Conservation (phyloP, 768 basidiomycete genomes). For the Boletales sp. region DNA sequence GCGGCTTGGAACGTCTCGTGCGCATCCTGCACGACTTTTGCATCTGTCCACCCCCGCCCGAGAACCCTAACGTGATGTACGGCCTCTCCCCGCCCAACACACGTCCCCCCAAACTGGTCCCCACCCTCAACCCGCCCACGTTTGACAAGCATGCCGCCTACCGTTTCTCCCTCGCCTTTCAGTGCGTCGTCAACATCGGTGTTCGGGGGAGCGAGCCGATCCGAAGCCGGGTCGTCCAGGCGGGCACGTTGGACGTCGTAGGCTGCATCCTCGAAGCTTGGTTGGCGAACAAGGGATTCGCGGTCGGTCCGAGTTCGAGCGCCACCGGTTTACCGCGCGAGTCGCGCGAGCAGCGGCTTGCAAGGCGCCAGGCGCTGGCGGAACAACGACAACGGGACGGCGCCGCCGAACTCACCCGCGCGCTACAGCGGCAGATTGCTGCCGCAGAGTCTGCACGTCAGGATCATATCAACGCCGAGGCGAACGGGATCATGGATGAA, state of each 20-base stretch:
- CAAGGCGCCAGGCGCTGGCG: slow-evolving; percentile 51
- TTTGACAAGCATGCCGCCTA: slow-evolving; percentile 86
- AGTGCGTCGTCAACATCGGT: slow-evolving; percentile 96
- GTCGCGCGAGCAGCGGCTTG: slow-evolving; percentile 68
- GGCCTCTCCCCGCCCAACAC: slow-evolving; percentile 68
- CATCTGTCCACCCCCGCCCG: slow-evolving; percentile 75
- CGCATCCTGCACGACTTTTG: slow-evolving; percentile 89
- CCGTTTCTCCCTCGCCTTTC: slow-evolving; percentile 90
- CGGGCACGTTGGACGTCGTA: slow-evolving; percentile 89
- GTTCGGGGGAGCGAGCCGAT: slow-evolving; percentile 93
- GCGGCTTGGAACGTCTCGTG: slow-evolving; percentile 93
- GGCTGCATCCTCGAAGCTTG: slow-evolving; percentile 93
- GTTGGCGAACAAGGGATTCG: slow-evolving; percentile 84
- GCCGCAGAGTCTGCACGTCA: slow-evolving; percentile 27
- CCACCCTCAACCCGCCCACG: slow-evolving; percentile 61
- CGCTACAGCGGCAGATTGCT: slow-evolving; percentile 50
- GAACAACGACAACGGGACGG: slow-evolving; percentile 56
- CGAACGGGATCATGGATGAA: slow-evolving; percentile 17
- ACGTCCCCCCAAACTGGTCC: slow-evolving; percentile 50
- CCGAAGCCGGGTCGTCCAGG: slow-evolving; percentile 88
- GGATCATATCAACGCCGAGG: slow-evolving; percentile 4
- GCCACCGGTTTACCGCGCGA: slow-evolving; percentile 74
- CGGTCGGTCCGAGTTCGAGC: slow-evolving; percentile 75
- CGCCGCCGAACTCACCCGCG: slow-evolving; percentile 53
- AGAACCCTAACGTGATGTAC: slow-evolving; percentile 72